Evolutionary conservation across 2,329 filamentous ascomycete species (phyloP).

Genomic region (Intubia oerlemansii): DNA sequence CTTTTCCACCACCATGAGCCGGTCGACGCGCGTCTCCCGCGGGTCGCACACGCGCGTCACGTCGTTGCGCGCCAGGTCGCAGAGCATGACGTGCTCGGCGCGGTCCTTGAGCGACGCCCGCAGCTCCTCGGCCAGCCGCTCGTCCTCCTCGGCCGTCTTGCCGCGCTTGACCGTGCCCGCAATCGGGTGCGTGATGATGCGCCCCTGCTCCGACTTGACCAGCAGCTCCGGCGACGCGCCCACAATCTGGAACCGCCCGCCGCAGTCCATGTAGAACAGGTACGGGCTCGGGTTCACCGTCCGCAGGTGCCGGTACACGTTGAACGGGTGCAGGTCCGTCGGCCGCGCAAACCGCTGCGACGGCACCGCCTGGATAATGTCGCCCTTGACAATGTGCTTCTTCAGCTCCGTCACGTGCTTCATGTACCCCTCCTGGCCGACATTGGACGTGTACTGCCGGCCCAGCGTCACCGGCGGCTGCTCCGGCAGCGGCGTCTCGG

Average conservation of each 20-base stretch:
- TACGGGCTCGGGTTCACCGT: slow-evolving; percentile 98
- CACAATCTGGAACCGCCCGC: slow-evolving; percentile 80
- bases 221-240: slow-evolving; percentile 88
- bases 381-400: slow-evolving; percentile 72
- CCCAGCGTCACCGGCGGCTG: slow-evolving; percentile 53
- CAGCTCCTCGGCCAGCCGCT: slow-evolving; percentile 54
- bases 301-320: slow-evolving; percentile 87
- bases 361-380: slow-evolving; percentile 95
- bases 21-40: slow-evolving; percentile 70
- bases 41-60: slow-evolving; percentile 92
- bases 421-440: slow-evolving; percentile 77
- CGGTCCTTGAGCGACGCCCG: slow-evolving; percentile 72
- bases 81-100: slow-evolving; percentile 92
- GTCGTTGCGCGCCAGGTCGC: slow-evolving; percentile 89
- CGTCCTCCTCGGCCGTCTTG: slow-evolving; percentile 60
- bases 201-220: slow-evolving; percentile 67
- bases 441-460: slow-evolving; percentile 76
- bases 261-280: slow-evolving; percentile 86
- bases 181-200: slow-evolving; percentile 87
- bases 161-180: slow-evolving; percentile 87
- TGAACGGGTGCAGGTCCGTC: slow-evolving; percentile 86
- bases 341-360: slow-evolving; percentile 83
- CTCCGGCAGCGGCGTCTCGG: slow-evolving; percentile 55
- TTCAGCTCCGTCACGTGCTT: slow-evolving; percentile 71
- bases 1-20: slow-evolving; percentile 80